Evolutionary conservation across 495 filamentous ascomycete species (phyloP).

Genomic region (Penicillium roqueforti): DNA sequence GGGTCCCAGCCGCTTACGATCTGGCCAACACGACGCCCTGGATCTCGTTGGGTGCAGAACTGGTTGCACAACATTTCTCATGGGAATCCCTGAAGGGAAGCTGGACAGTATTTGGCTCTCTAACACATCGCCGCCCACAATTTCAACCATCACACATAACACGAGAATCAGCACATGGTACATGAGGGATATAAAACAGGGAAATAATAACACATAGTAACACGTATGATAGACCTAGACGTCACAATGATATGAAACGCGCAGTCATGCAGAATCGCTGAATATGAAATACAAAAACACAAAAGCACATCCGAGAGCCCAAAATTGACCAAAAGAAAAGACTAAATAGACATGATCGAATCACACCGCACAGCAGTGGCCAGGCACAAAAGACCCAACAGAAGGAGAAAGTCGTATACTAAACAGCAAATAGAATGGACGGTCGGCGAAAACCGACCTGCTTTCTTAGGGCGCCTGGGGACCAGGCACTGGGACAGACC

Average conservation of each 20-base stretch:
- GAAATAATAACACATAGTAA: constrained; percentile 6
- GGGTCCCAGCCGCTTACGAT: constrained; percentile 1
- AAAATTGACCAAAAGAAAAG: background rate
- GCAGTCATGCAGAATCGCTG: constrained; percentile 8
- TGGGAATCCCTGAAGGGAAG: constrained; percentile 11
- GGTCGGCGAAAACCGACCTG: background rate
- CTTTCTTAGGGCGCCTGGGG: background rate
- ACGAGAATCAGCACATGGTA: constrained; percentile 15
- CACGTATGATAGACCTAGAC: background rate
- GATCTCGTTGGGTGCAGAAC: constrained; percentile 8
- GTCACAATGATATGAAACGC: constrained; percentile 2
- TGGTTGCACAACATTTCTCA: constrained; percentile 15
- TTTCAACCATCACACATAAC: constrained; percentile 8
- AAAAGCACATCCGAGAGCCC: background rate
- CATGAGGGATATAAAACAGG: constrained; percentile 19
- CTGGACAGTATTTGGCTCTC: constrained; percentile 5
- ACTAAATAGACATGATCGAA: background rate
- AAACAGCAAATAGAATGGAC: background rate
- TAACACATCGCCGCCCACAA: constrained; percentile 5
- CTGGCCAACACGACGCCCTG: background rate
- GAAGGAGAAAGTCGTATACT: background rate
- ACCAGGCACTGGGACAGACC: background rate
- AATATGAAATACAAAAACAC: background rate
- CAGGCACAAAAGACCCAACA: background rate
- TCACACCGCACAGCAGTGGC: constrained; percentile 21